These are phyloP conservation scores for Cryphonectria naterciae DNA, from an alignment of 2,329 filamentous ascomycete genomes.

Conservation along the genomic window DNA sequence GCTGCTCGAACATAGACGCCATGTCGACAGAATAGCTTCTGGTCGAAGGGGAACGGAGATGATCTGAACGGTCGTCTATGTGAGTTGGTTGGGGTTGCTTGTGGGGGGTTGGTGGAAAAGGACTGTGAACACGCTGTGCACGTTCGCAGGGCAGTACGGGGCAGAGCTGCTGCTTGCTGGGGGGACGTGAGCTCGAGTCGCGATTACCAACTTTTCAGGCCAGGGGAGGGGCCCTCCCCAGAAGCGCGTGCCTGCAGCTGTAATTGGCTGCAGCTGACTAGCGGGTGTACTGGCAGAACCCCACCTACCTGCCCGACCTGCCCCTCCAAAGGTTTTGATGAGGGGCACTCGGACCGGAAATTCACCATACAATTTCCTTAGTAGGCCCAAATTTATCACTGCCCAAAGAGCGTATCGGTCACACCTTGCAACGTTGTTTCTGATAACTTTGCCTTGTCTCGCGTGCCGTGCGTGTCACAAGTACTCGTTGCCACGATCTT, in stretches of 20 bases:
- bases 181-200: conserved; percentile 3
- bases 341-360: conserved; percentile 10
- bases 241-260: conserved; percentile 2
- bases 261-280: conserved; percentile 15
- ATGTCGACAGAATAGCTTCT: conserved; percentile 52
- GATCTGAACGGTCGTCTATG: neutral
- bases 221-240: conserved; percentile 14
- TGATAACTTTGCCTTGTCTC: conserved; percentile 5
- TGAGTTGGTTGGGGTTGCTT: neutral
- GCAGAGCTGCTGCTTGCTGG: conserved; percentile 9
- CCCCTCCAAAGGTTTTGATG: conserved; percentile 14
- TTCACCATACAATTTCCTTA: conserved; percentile 1
- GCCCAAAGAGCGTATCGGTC: neutral
- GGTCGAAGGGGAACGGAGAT: neutral
- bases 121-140: conserved; percentile 13
- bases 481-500: neutral
- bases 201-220: conserved; percentile 21
- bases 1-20: conserved; percentile 95
- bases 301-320: conserved; percentile 12
- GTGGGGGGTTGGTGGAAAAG: conserved; percentile 1
- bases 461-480: conserved; percentile 19
- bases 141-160: neutral
- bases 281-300: conserved; percentile 3
- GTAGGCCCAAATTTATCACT: conserved; percentile 12
- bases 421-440: neutral